Evolutionary conservation across 2,329 filamentous ascomycete genomes (phyloP), one percentile per base, ranked within the genome.

Genomic region (Xylaria sp.): DNA sequence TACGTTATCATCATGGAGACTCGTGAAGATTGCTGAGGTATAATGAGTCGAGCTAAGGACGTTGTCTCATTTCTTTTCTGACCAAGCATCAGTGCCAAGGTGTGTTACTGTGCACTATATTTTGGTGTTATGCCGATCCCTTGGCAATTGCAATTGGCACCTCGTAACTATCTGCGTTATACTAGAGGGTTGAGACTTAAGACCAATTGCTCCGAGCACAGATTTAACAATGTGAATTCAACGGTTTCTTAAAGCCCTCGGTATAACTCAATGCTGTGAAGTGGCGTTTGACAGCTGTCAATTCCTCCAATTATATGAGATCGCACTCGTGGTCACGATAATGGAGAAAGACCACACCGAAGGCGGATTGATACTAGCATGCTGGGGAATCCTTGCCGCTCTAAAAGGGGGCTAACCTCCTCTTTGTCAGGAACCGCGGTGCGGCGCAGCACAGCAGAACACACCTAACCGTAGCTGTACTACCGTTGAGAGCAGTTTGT

Each of bases 371-470:
- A 68, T 46, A 51, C 31, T 48, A 46, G 43, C 8, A 57, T 39
- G 2, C 55, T 62, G 64, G 67, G 64, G 64, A 69, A 67, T 61
- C 67, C 64, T 57, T 67, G 60, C 51, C 51, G 41, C 5, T 10
- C 13, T 31, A n/a, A 41, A 56, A 60, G 61, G 28, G 61, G 56
- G 55, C 51, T 41, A 28, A 36, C 25, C 36, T 58, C 5, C 13
- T 12, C 33, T 31, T 58, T 25, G 8, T 23, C 20, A 20, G 20
- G 55, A 57, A 41, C 20, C 20, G 41, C 15, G 39, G 20, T 23
- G n/a, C 8, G 25, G 25, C 36, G 23, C 39, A 46, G 36, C 12
- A 41, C 10, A 18, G 9, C 46, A 3, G 23, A 49, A 4, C 20
- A 20, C 6, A 55, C n/a, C n/a, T n/a, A n/a, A n/a, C n/a, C n/a